Evolutionary conservation across 345 rosid genomes (phyloP).

Genomic region (Eucalyptus urophylla): DNA sequence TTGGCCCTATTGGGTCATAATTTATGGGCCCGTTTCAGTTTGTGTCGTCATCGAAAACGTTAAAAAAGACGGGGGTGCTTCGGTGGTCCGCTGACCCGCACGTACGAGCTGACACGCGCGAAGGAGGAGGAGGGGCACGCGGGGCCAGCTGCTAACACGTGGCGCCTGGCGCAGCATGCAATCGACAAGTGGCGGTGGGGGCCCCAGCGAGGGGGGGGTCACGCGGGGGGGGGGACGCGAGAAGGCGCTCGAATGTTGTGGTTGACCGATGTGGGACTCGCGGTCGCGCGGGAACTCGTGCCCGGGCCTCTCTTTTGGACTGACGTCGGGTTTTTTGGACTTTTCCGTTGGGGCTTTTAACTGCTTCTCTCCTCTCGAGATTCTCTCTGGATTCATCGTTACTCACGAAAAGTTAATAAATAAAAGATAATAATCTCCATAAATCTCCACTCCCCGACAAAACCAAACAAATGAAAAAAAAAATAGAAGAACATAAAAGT

Average conservation of each 20-base stretch:
- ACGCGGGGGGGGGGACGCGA: no score
- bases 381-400: neutral
- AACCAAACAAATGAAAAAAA: neutral
- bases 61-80: neutral
- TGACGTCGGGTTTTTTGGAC: neutral
- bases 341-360: neutral
- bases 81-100: neutral
- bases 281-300: neutral
- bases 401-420: neutral
- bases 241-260: neutral
- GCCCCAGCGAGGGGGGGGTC: neutral
- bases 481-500: fast-evolving
- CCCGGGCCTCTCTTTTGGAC: neutral
- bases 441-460: neutral
- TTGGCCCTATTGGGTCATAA: no score
- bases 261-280: neutral
- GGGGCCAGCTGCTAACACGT: neutral
- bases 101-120: neutral
- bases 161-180: neutral
- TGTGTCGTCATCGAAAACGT: no score
- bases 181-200: neutral
- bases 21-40: no score
- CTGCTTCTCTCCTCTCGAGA: neutral
- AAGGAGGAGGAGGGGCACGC: neutral
- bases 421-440: neutral